Percentiles rank a stretch among this genome's conserved stretches.
These are phyloP conservation scores for Arthrobotrys iridis DNA, from an alignment of 2,329 filamentous ascomycete genomes.

Conservation along the genomic window DNA sequence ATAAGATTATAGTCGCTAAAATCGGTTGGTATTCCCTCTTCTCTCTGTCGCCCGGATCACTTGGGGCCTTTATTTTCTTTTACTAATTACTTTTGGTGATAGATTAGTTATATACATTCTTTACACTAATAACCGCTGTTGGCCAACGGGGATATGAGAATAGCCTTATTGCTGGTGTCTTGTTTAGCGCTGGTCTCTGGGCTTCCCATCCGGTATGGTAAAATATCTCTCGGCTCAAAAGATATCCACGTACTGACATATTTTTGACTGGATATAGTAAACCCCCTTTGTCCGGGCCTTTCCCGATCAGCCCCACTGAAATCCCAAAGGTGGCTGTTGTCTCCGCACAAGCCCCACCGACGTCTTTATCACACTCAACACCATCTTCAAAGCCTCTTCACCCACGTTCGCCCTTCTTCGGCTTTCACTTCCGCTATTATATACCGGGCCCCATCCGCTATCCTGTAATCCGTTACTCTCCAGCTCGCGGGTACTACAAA, in stretches of 20 bases:
- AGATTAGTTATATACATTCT: too few species aligned
- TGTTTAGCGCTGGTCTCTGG: conserved; percentile 29
- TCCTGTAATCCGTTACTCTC: neutral
- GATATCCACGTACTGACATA: conserved; percentile 19
- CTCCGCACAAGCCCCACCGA: neutral
- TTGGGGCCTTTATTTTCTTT: too few species aligned
- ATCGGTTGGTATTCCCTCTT: neutral
- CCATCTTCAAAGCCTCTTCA: neutral
- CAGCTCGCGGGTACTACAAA: conserved; percentile 30
- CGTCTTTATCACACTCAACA: neutral
- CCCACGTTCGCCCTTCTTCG: conserved; percentile 31
- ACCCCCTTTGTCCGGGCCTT: conserved; percentile 4
- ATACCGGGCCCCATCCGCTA: neutral
- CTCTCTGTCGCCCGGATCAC: too few species aligned
- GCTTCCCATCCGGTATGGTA: conserved; percentile 40
- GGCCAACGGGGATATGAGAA: conserved; percentile 32
- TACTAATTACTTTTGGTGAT: too few species aligned
- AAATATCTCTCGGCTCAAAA: neutral
- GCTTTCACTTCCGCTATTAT: conserved; percentile 28
- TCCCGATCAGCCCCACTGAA: neutral
- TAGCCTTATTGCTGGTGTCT: conserved; percentile 28
- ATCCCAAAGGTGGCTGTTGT: neutral
- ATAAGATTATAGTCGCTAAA: too few species aligned
- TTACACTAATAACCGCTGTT: too few species aligned
- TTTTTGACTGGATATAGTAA: neutral